Base-by-base conservation (phyloP, 2,329 filamentous ascomycete species). In the Aspergillus terreus region DNA sequence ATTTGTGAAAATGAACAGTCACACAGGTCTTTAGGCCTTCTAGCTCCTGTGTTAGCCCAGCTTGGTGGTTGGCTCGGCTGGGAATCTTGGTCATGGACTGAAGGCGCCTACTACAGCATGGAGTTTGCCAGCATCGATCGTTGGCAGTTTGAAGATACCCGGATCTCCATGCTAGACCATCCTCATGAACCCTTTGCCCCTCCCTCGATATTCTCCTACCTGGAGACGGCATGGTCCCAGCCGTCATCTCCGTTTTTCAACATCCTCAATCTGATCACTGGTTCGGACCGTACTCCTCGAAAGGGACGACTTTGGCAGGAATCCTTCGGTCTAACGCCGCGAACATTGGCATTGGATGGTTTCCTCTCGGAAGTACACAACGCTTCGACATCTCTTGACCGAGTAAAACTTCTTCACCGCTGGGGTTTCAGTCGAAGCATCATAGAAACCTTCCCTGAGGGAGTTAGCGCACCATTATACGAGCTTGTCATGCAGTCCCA, bases 401-500 rank as follows among this genome's bases (percentile, higher is more conserved):
- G 87, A 56, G 86, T 95, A 2, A 86, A 94, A 64, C 78, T 86
- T 21, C 85, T 96, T 73, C 79, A 86, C 52, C 76, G 82, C 41
- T 85, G 85, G 54, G 85, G 86, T 0, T 82, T 96, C 44, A 70
- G 68, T 19, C 61, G 64, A 9, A 76, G 80, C 21, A 75, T 92
- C 45, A 79, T 97, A 14, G 89, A 95, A 56, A 91, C 88, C 0
- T 76, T 97, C 1, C 92, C 94, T 1, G 90, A 95, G 69, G 85
- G 89, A 23, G 78, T 96, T n/a, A 81, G 88, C 49, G 82, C 86
- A 2, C 87, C 89, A 0, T 76, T 97, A 12, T 86, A 87, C 65
- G 92, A 97, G 71, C 85, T 87, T 4, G 90, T 97, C 38, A 82
- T 86, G n/a, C 80, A 84, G 56, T 95, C 90, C 58, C 92, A 96